These are phyloP conservation scores for Vitellaria paradoxa DNA, from an alignment of 179 eudicot species.

Conservation along the genomic window DNA sequence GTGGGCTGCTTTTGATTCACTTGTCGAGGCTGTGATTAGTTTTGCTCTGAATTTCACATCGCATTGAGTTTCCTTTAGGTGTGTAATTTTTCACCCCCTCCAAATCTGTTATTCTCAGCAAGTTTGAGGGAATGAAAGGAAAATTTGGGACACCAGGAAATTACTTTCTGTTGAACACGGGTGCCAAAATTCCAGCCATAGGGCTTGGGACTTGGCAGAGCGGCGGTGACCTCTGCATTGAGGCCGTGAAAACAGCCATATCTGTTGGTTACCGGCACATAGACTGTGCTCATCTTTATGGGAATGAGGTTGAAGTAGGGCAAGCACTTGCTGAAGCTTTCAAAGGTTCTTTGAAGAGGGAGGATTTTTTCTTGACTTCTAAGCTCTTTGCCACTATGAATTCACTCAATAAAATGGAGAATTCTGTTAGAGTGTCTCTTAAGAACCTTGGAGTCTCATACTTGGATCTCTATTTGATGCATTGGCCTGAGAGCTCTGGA, in stretches of 20 bases:
- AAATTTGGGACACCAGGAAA: conserved; percentile 28
- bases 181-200: conserved; percentile 33
- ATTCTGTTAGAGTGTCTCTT: conserved; percentile 33
- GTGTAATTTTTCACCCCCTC: too few relatives aligned
- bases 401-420: conserved; percentile 35
- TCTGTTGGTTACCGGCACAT: conserved; percentile 31
- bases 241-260: conserved; percentile 32
- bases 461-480: conserved; percentile 41
- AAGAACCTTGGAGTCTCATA: conserved; percentile 34
- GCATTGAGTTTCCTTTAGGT: not conserved
- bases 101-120: not conserved
- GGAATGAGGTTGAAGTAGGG: conserved; percentile 39
- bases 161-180: conserved; percentile 30
- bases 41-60: not conserved
- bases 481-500: conserved; percentile 36
- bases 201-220: conserved; percentile 44
- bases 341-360: conserved; percentile 29
- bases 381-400: conserved; percentile 31
- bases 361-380: conserved; percentile 35
- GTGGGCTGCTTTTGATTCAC: not conserved
- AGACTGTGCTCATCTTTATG: conserved; percentile 37
- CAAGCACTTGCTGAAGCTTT: conserved; percentile 30
- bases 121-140: conserved; percentile 24
- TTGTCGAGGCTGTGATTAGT: not conserved
- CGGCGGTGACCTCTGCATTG: conserved; percentile 34